These are phyloP conservation scores for Phytophthora uliginosa DNA, from an alignment of 352 stramenopile genomes.

Conservation along the genomic window DNA sequence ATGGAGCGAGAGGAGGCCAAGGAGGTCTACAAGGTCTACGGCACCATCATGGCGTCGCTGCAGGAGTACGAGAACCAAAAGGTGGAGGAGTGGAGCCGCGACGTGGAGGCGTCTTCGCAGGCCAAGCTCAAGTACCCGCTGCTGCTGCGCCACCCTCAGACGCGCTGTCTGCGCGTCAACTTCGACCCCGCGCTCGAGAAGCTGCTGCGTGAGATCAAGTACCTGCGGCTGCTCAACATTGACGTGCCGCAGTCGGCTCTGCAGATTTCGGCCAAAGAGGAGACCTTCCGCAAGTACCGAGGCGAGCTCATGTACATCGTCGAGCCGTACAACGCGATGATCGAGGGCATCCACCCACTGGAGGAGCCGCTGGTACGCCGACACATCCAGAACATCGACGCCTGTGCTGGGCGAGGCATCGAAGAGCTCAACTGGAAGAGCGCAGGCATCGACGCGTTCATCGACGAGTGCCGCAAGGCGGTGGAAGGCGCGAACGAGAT, in stretches of 20 bases:
- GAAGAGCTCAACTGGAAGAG: constrained; percentile 98
- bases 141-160: constrained; percentile 92
- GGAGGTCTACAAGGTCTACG: constrained; percentile 98
- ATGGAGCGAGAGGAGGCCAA: constrained; percentile 98
- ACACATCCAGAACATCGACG: constrained; percentile 98
- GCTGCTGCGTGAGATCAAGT: constrained; percentile 98
- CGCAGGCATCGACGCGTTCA: constrained; percentile 94
- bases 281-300: constrained; percentile 97
- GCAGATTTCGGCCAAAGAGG: constrained; percentile 96
- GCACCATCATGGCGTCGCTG: constrained; percentile 96
- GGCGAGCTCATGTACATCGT: constrained; percentile 98
- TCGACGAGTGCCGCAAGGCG: constrained; percentile 91
- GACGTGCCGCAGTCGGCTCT: constrained; percentile 95
- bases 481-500: constrained; percentile 95
- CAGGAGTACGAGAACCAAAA: constrained; percentile 98
- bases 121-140: constrained; percentile 97
- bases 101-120: constrained; percentile 96
- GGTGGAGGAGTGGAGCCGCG: constrained; percentile 96
- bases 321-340: constrained; percentile 98
- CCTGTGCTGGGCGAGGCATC: constrained; percentile 94
- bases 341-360: constrained; percentile 96
- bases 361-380: constrained; percentile 97
- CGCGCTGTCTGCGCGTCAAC: constrained; percentile 95
- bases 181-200: constrained; percentile 98
- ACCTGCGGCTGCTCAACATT: constrained; percentile 96